Conservation (phyloP, 345 rosid genomes). For the thale cress (Arabidopsis thaliana) region TAIR10.1 NC_003075.7:17018001-17018500, state of each 20-base stretch:
- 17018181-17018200: not conserved
- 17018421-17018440: constrained; percentile 34
- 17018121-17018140: not conserved
- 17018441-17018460: constrained; percentile 38
- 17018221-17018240: not conserved
- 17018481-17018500: constrained; percentile 41
- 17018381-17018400: not conserved
- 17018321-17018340: not conserved
- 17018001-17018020: too few relatives aligned
- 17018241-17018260: not conserved
- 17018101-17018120: not conserved
- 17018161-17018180: constrained; percentile 16
- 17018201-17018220: not conserved
- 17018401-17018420: not conserved
- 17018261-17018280: not conserved
- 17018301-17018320: not conserved
- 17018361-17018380: constrained; percentile 20
- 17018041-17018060: not conserved
- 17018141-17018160: not conserved
- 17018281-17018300: constrained; percentile 21
- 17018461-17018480: constrained; percentile 50
- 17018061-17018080: not conserved
- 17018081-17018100: constrained; percentile 6
- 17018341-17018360: not conserved
- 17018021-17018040: too few relatives aligned